Percentiles rank a stretch among this genome's conserved stretches.
Evolutionary conservation across 2,329 filamentous ascomycete species (phyloP).

Genomic region (Trichoderma arundinaceum): DNA sequence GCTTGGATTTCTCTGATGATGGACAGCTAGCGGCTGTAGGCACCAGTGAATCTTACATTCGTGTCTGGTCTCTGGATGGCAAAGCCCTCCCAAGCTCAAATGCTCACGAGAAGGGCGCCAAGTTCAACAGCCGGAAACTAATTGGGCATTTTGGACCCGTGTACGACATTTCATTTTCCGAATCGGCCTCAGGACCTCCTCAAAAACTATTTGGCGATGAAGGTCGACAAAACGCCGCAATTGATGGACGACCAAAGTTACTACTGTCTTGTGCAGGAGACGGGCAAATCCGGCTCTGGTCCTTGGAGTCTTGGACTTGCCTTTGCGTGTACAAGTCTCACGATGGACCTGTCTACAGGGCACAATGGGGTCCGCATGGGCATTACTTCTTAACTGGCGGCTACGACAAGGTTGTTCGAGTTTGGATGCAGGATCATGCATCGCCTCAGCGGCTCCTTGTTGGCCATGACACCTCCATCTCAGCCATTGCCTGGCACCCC

Average conservation of each 20-base stretch:
- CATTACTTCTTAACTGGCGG: conserved; percentile 92
- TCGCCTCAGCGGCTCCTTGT: conserved; percentile 86
- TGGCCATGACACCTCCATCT: conserved; percentile 93
- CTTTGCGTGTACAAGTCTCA: conserved; percentile 94
- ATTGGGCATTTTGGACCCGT: conserved; percentile 91
- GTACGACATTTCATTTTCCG: conserved; percentile 87
- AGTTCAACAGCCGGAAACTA: conserved; percentile 70
- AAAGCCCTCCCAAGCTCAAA: conserved; percentile 75
- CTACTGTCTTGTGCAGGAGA: conserved; percentile 88
- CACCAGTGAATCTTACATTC: conserved; percentile 92
- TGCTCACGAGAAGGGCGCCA: conserved; percentile 61
- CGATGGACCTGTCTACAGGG: conserved; percentile 84
- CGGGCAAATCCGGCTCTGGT: conserved; percentile 89
- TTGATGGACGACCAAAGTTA: conserved; percentile 69
- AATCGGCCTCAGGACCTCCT: conserved; percentile 63
- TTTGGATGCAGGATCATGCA: conserved; percentile 93
- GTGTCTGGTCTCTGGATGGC: conserved; percentile 90
- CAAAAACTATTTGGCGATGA: conserved; percentile 58
- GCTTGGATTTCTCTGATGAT: conserved; percentile 93
- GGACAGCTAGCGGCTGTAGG: conserved; percentile 85
- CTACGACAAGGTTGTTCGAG: conserved; percentile 85
- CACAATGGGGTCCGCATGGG: conserved; percentile 89
- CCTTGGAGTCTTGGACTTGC: conserved; percentile 87
- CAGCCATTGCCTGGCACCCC: conserved; percentile 89
- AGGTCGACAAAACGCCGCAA: conserved; percentile 47